Evolutionary conservation across 148 eudicot genomes (phyloP).

Genomic region (Euryodendron excelsum): DNA sequence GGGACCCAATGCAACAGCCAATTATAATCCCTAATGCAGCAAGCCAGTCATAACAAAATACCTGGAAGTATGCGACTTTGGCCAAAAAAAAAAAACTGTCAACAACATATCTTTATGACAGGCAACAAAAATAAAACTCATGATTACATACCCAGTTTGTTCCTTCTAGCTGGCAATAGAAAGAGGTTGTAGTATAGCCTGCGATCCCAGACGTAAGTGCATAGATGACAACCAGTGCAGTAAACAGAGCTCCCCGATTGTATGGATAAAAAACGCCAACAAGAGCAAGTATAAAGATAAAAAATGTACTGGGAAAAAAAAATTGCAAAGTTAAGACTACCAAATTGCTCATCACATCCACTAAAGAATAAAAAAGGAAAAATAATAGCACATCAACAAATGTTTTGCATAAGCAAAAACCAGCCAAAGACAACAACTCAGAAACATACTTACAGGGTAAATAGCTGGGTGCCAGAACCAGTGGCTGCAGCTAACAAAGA

Average conservation of each 20-base stretch:
- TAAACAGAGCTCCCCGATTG: slow-evolving; percentile 35
- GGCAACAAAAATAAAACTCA: not conserved
- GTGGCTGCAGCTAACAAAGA: slow-evolving; percentile 55
- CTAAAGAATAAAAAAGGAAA: not conserved
- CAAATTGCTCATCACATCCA: not conserved
- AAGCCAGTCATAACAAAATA: not conserved
- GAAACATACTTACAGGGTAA: slow-evolving; percentile 43
- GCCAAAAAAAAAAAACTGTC: not conserved
- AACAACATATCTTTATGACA: not conserved
- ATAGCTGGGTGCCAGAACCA: slow-evolving; percentile 60
- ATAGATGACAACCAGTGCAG: slow-evolving; percentile 35
- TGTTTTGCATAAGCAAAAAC: not conserved
- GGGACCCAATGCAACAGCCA: not conserved
- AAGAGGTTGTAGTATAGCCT: slow-evolving; percentile 31
- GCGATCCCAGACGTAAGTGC: slow-evolving; percentile 36
- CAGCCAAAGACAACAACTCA: not conserved
- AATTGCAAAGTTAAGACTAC: not conserved
- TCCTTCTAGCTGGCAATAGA: slow-evolving; percentile 36
- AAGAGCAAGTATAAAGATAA: slow-evolving; percentile 30
- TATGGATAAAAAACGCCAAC: slow-evolving; percentile 34
- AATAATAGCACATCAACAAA: not conserved
- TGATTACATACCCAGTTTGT: slow-evolving; percentile 30
- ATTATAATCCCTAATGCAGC: not conserved
- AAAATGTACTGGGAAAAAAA: slow-evolving; percentile 21
- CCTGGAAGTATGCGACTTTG: not conserved